Base-by-base conservation (phyloP, 2,329 filamentous ascomycete species). In the Stagonosporopsis vannaccii region DNA sequence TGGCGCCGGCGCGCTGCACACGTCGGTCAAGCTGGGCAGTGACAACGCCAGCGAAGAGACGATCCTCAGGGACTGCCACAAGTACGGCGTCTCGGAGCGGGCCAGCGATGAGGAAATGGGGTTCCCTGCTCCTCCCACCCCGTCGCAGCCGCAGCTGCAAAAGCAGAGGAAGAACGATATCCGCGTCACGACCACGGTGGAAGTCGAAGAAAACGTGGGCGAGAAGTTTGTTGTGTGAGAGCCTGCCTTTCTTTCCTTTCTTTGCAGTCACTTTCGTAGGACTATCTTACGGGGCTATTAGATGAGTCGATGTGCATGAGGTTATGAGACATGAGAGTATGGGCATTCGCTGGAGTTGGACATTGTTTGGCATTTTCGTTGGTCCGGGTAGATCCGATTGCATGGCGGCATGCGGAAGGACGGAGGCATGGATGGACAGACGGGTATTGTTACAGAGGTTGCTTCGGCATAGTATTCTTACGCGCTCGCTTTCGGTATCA, bases 31-130 rank as follows among this genome's bases (percentile, higher is more conserved):
- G 26, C 60, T 63, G 53, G 61, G 58, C 1, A 61, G 61, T 26
- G 62, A 69, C n/a, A 62, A 64, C 28, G 59, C 62, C 17, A 71
- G 69, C 35, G 67, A 71, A 39, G 69, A 72, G 54, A 66, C 63
- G 22, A 70, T 72, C 22, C 43, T 71, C 12, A 52, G 64, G 35
- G 67, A 64, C 17, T 51, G 35, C 17, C 32, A 47, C n/a, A 58
- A 62, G 50, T 45, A 58, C 6, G 37, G 25, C 12, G n/a, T 47
- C 6, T 48, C 53, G 5, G 47, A 51, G 25, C 22, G 53, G 9
- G 23, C 19, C 3, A 1, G 6, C 5, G 48, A 51, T 26, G 47
- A 51, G 15, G 47, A 56, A 20, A 32, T 37, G 19, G 48, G 37
- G 13, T 41, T n/a, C 17, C 32, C 39, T 13, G 6, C 22, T n/a